Evolutionary conservation across 345 rosid genomes (phyloP), one percentile per base, ranked within the genome.

Genomic region (Chamaenerion angustifolium): DNA sequence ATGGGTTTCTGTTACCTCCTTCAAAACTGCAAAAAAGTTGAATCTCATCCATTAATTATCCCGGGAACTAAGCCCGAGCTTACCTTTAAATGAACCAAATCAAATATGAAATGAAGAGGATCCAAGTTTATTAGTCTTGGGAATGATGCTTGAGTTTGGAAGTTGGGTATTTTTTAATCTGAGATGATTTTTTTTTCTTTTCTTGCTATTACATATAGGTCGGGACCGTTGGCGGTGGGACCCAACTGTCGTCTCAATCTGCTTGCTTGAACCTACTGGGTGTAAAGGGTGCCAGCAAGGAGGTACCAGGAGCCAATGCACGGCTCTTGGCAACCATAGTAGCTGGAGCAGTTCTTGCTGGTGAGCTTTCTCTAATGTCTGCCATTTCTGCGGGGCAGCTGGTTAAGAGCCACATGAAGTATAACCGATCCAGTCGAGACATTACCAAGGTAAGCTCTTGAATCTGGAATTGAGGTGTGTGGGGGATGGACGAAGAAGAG

Each of bases 351-450:
- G 95, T 86, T 16, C 69, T 86, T 12, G 95, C 95, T 0, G 95
- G 86, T 42, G 93, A 83, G 62, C 80, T 86, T 16, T 86, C 95
- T 43, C 67, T 86, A 46, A 83, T 86, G 95, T 75, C 95, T 25
- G 95, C 95, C 43, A 78, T 86, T 17, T 82, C 95, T 53, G 93
- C 88, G 12, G 95, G 95, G 57, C 95, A 86, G 60, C 84, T 86
- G 1, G 88, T 86, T 54, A 66, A 27, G 52, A 86, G 95, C 65
- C 95, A 86, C 82, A 76, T 86, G 95, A 86, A 78, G 59, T 86
- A 86, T 73, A 86, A 86, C 70, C 68, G 95, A 67, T 86, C 95
- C 64, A 82, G 76, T 83, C 64, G 59, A 57, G 92, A 85, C 49
- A 44, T 85, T 1, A 55, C 83, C 56, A 60, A 66, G 44, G 58